These are phyloP conservation scores for Melocanna baccifera DNA, from an alignment of 176 grass and related monocot genomes.

Conservation along the genomic window DNA sequence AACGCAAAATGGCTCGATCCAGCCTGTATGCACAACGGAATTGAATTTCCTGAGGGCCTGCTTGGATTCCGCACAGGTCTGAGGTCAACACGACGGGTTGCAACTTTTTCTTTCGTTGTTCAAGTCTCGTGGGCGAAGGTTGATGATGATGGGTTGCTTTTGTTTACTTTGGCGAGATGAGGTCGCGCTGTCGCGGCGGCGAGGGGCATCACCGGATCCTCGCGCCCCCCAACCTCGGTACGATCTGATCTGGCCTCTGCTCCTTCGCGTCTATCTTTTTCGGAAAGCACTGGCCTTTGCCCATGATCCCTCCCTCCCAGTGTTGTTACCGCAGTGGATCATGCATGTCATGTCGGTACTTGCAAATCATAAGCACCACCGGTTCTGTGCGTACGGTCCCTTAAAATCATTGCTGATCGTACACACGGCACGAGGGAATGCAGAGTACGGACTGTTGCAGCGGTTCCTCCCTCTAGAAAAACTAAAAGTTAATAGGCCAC, in stretches of 20 bases:
- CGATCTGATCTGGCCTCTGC: background rate
- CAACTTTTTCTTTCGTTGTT: no score
- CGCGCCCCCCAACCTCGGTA: constrained; percentile 8
- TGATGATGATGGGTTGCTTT: no score
- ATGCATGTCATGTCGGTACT: background rate
- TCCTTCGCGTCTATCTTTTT: background rate
- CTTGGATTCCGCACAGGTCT: no score
- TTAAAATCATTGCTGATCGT: background rate
- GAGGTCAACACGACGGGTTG: no score
- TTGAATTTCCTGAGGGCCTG: no score
- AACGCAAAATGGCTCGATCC: background rate
- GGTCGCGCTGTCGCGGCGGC: background rate
- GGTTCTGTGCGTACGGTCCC: background rate
- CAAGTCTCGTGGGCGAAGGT: no score
- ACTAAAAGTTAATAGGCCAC: no score
- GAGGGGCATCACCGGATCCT: background rate
- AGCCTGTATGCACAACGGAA: background rate
- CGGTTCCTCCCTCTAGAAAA: no score
- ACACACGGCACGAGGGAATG: background rate
- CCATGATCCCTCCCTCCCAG: background rate
- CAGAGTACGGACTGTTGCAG: background rate
- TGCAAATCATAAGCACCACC: background rate
- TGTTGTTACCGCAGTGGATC: background rate
- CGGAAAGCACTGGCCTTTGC: background rate
- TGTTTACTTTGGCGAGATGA: background rate